A percentile compares a stretch with the other conserved stretches of the same genome.
These are phyloP conservation scores for Linnemannia schmuckeri DNA, from an alignment of 192 early-diverging fungal species.

Conservation along the genomic window DNA sequence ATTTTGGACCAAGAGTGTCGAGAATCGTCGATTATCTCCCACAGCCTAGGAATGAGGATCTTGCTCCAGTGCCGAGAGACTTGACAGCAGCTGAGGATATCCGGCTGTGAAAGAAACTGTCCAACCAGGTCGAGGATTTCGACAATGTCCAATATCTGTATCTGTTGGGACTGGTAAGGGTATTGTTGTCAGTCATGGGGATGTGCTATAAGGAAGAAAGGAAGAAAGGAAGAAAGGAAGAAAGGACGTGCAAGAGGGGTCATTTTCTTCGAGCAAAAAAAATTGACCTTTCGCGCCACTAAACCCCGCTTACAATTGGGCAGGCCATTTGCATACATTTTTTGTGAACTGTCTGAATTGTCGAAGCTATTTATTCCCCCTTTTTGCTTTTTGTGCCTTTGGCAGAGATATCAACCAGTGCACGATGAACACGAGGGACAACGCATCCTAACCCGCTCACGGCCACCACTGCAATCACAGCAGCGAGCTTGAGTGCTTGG, in stretches of 20 bases:
- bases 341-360: neutral
- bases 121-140: neutral
- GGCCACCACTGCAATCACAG: constrained; percentile 8
- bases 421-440: constrained; percentile 20
- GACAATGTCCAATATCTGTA: neutral
- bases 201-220: neutral
- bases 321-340: no score
- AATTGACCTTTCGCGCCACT: no score
- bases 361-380: neutral
- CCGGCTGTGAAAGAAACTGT: neutral
- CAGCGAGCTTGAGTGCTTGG: constrained; percentile 47
- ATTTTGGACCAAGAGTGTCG: neutral
- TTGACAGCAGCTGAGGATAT: neutral
- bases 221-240: neutral
- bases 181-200: neutral
- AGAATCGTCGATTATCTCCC: neutral
- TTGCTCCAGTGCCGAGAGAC: neutral
- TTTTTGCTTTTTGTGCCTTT: neutral
- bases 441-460: constrained; percentile 21
- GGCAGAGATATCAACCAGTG: neutral
- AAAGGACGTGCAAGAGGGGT: neutral
- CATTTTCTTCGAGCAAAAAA: no score
- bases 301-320: no score
- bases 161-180: neutral
- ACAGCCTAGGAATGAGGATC: neutral